Evolutionary conservation across 371 early-diverging fungal species (phyloP), one percentile per base, ranked within the genome.

Genomic region (Haplosporangium sp.): DNA sequence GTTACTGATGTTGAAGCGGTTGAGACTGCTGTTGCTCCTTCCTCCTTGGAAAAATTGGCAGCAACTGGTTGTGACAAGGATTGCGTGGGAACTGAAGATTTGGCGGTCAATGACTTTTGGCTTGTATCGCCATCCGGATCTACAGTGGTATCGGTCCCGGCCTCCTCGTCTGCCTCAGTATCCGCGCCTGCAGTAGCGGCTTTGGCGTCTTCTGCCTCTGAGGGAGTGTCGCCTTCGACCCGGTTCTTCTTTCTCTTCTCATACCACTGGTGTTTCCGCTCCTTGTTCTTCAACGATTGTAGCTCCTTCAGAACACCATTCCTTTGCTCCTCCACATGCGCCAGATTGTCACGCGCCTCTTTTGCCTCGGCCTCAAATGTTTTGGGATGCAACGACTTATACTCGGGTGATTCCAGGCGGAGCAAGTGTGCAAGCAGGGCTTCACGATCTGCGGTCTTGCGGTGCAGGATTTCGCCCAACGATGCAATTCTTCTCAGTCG

Each of bases 191-290:
- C 62, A 48, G 66, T 53, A 11, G 52, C 20, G 21, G 46, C 46
- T 46, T 21, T 40, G 40, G 59, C 63, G 20, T 67, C 67, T 12
- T 73, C 74, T n/a, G 46, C 59, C 18, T 61, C 72, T 11, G 64
- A 71, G 0, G 56, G 66, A 11, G 45, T 58, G 2, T 54, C 64
- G 6, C 62, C 63, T 8, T 58, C 67, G 4, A 21, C 47, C 4
- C 66, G 70, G 16, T 58, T n/a, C 45, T 80, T 69, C 56, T 89
- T 87, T 29, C 84, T 82, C 60, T 82, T 82, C 46, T 89, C 85
- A 47, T 89, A 89, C 90, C 90, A 88, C 56, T 88, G 87, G 64
- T 88, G 90, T 63, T 88, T 89, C 55, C 90, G 82, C 68, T 89
- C 90, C 70, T 89, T 87, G 21, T 86, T 83, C 58, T 84, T 86